Conservation (phyloP, 2,329 filamentous ascomycete genomes). For the Cladosporium sp. region DNA sequence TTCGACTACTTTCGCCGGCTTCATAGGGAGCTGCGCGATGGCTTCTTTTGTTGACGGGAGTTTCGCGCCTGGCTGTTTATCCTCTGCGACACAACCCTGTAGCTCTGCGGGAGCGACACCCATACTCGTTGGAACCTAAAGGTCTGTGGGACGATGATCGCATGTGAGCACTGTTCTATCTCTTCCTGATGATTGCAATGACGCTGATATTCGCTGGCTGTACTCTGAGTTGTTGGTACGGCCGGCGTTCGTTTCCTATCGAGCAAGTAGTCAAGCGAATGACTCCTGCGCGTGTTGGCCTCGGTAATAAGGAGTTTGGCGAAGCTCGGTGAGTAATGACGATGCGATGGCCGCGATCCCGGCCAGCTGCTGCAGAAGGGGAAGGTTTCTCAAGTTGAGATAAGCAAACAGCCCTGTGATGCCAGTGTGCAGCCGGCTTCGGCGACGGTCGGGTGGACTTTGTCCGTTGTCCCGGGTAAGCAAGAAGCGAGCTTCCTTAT, state of each 20-base stretch:
- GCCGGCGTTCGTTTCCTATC: background rate
- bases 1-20: background rate
- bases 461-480: background rate
- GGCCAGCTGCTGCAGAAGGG: background rate
- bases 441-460: background rate
- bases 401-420: conserved; percentile 1
- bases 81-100: conserved; percentile 13
- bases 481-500: background rate
- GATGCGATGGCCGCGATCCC: conserved; percentile 1
- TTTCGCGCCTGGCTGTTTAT: conserved; percentile 1
- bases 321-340: conserved; percentile 4
- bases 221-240: background rate
- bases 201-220: background rate
- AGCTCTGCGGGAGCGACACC: conserved; percentile 19
- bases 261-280: conserved; percentile 6
- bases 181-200: background rate
- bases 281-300: conserved; percentile 5
- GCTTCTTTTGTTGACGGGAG: conserved; percentile 1
- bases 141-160: conserved; percentile 13
- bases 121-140: conserved; percentile 22
- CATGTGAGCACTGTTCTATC: conserved; percentile 8
- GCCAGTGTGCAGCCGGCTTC: background rate
- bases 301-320: background rate
- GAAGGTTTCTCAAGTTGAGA: conserved; percentile 6
- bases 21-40: conserved; percentile 1